Evolutionary conservation across 1,284 basidiomycete species (phyloP).

Genomic region (Inonotus hispidus): DNA sequence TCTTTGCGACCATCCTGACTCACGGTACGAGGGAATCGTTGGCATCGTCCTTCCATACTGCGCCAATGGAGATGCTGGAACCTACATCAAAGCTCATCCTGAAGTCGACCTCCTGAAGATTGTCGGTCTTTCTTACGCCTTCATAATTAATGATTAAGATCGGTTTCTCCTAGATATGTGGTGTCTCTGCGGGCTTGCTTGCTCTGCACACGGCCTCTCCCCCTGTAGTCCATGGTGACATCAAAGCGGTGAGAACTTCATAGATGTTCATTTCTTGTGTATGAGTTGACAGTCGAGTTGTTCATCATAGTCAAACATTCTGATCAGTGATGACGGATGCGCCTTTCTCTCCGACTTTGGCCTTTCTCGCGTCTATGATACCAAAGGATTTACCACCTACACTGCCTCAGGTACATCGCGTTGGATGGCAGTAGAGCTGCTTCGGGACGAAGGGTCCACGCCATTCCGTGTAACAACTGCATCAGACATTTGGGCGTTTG

Average conservation of each 20-base stretch:
- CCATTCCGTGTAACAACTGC: not conserved
- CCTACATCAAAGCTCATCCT: not conserved
- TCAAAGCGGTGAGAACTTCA: constrained; percentile 2
- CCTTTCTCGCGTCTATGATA: constrained; percentile 5
- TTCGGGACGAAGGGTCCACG: not conserved
- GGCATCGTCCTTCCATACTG: not conserved
- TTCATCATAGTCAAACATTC: not conserved
- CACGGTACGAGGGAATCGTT: not conserved
- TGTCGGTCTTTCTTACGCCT: not conserved
- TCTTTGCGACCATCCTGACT: not conserved
- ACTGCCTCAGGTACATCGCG: constrained; percentile 5
- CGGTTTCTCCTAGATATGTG: not conserved
- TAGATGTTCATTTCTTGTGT: not conserved
- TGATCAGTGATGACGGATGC: constrained; percentile 7
- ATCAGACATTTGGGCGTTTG: constrained; percentile 5
- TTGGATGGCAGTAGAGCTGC: constrained; percentile 13
- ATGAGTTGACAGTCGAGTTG: not conserved
- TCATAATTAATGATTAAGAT: not conserved
- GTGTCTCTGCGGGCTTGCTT: not conserved
- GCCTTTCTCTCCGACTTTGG: constrained; percentile 12
- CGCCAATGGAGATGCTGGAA: not conserved
- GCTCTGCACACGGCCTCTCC: not conserved
- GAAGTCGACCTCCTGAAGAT: not conserved
- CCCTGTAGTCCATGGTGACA: constrained; percentile 8
- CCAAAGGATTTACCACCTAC: constrained; percentile 12